Evolutionary conservation across 1,139 yeast genomes (phyloP).

Genomic region (Nakaseomyces kungkrabaensis): DNA sequence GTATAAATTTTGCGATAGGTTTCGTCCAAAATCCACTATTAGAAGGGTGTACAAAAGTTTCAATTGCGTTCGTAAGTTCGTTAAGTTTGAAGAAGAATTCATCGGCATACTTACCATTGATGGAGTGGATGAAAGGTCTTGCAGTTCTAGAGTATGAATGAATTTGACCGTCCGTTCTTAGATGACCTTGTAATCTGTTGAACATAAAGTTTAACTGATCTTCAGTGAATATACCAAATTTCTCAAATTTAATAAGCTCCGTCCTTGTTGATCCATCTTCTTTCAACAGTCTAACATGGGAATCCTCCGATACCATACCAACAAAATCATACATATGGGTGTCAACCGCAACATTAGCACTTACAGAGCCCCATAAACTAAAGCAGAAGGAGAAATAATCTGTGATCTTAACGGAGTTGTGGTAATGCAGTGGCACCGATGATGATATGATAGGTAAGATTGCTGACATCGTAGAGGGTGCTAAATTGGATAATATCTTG

Average conservation of each 20-base stretch:
- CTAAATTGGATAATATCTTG: constrained; percentile 33
- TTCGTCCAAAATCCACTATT: constrained; percentile 79
- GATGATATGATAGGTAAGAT: constrained; percentile 49
- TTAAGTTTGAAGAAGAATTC: constrained; percentile 48
- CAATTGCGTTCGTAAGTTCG: constrained; percentile 57
- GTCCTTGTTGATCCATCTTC: background rate
- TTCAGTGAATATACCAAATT: constrained; percentile 53
- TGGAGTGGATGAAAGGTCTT: constrained; percentile 53
- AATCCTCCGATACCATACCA: constrained; percentile 52
- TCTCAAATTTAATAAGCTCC: constrained; percentile 25
- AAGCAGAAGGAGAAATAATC: constrained; percentile 57
- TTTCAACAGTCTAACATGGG: constrained; percentile 31
- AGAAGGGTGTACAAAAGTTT: constrained; percentile 86
- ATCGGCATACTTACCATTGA: constrained; percentile 42
- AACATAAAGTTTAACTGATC: constrained; percentile 52
- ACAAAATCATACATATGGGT: constrained; percentile 59
- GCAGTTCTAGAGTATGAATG: constrained; percentile 51
- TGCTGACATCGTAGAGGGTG: constrained; percentile 49
- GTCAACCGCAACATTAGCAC: constrained; percentile 53
- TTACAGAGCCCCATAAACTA: constrained; percentile 61
- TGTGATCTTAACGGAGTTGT: constrained; percentile 20
- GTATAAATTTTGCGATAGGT: constrained; percentile 54
- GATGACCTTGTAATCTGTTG: constrained; percentile 37
- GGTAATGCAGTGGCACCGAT: constrained; percentile 39
- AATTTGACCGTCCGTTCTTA: constrained; percentile 46